Base-by-base conservation (phyloP, 768 basidiomycete genomes). In the Lactifluus echinatus region DNA sequence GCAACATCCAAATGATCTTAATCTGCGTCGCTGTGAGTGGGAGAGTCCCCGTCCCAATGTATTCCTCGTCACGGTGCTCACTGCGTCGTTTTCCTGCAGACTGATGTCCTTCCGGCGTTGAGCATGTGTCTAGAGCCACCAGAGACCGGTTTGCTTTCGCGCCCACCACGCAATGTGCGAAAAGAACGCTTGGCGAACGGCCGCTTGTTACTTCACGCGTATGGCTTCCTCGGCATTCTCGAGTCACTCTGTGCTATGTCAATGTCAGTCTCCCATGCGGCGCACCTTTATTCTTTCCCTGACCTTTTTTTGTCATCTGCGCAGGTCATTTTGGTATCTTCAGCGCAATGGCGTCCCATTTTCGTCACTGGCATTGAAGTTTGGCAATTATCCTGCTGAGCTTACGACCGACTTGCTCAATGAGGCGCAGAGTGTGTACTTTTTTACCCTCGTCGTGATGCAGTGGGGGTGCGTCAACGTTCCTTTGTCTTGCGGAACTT, bases 121-220 rank as follows among this genome's bases (percentile, higher is more conserved):
- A 74, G 79, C 26, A 67, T 84, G 55, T 78, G 78, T 56, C 74
- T 77, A 62, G 82, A 84, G 66, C 75, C 77, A 29, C 82, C 82
- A n/a, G 83, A 85, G 68, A 70, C 75, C 1, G 83, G 80, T 40
- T 70, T 85, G 3, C 69, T 85, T 28, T 66, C 71, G 4, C 75
- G 81, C 26, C 77, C 76, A 56, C 82, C 83, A 0, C 74, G 82
- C 29, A 74, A 83, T 57, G 72, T 74, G 21, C 76, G 79, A 64
- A 81, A 71, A 39, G 82, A 84, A 54, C 72, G 78, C 14, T 72
- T 85, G 10, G 79, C 76, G 4, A 73, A 83, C 61, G 71, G 73
- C 70, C 76, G 72, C 46, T 71, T 84, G 33, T 70, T 83, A 33
- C 57, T 76, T 3, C 83, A 84, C 11, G 81, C 81, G 0, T 84